Base-by-base conservation (phyloP, 2,329 filamentous ascomycete species). In the Arachnopeziza araneosa region DNA sequence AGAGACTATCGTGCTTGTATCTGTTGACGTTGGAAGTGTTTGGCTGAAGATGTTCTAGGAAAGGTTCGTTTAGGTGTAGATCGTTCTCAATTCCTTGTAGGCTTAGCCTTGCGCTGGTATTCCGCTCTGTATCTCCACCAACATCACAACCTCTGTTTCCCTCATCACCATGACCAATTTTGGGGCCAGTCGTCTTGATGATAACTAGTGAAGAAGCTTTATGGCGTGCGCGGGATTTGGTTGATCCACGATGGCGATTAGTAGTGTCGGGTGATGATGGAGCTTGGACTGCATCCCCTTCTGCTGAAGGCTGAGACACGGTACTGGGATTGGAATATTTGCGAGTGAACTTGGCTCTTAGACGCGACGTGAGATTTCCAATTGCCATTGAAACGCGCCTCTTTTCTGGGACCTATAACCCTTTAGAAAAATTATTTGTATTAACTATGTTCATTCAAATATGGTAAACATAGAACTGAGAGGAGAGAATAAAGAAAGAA, bases 1-100 rank as follows among this genome's bases (percentile, higher is more conserved):
- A 68, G 19, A 61, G 63, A 54, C 64, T 69, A 54, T 69, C 67
- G 63, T 69, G 66, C 54, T 67, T 69, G 50, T 60, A 59, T 48
- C 24, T 58, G 44, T 60, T 58, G 57, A 1, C 53, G 24, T 12
- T 65, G 59, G 19, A 60, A 57, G 23, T 53, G 57, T 63, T 65
- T 60, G 36, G 50, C 48, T 57, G 55, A 36, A 59, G 36, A 49
- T 53, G 61, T 58, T 36, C 30, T 51, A 59, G 32, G 59, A 55
- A 26, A 54, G 63, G 24, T 56, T 55, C 48, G 60, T 59, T 58
- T 44, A 55, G 55, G 55, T 58, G 60, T 32, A 58, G 63, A 65
- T 67, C 65, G 58, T 57, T 65, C 48, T 59, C 60, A 44, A 44
- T 44, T 12, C 59, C 58, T 44, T 53, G 52, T 57, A 50, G 36